Conservation (phyloP, 805 yeast genomes). For the Teunomyces lycoperdinae region DNA sequence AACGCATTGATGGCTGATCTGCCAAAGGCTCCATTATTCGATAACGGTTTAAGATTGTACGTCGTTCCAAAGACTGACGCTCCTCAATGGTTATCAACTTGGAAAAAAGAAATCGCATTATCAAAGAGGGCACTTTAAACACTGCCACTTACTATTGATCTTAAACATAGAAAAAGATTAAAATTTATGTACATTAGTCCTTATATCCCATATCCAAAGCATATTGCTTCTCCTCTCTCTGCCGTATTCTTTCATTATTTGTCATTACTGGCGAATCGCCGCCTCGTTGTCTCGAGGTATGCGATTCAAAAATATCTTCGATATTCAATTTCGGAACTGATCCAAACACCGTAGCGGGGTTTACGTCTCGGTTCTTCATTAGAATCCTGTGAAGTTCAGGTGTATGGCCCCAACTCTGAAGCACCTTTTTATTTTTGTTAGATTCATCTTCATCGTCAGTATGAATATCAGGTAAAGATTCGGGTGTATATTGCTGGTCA, state of each 20-base stretch:
- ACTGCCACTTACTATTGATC: neutral
- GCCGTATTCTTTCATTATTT: slow-evolving; percentile 38
- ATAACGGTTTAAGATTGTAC: slow-evolving; percentile 65
- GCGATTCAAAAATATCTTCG: slow-evolving; percentile 62
- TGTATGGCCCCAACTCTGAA: slow-evolving; percentile 40
- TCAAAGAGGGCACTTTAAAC: slow-evolving; percentile 30
- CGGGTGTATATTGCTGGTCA: slow-evolving; percentile 11
- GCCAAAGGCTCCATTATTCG: slow-evolving; percentile 76
- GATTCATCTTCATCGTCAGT: slow-evolving; percentile 39
- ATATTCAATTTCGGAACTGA: slow-evolving; percentile 66
- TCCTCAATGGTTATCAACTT: slow-evolving; percentile 58
- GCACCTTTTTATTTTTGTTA: slow-evolving; percentile 14
- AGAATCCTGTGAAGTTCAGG: slow-evolving; percentile 31
- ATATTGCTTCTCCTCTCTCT: slow-evolving; percentile 47
- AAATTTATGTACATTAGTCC: neutral
- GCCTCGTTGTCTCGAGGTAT: slow-evolving; percentile 50
- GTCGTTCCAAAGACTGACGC: slow-evolving; percentile 75
- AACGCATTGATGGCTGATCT: slow-evolving; percentile 58
- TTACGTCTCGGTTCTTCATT: slow-evolving; percentile 36
- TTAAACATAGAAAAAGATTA: too few relatives aligned
- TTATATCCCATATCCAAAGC: slow-evolving; percentile 45
- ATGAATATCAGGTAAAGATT: slow-evolving; percentile 36
- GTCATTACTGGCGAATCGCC: slow-evolving; percentile 46
- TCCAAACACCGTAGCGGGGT: slow-evolving; percentile 73
- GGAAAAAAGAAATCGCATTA: slow-evolving; percentile 64